Evolutionary conservation across 306 rosid genomes (phyloP).

Genomic region (Crataegus laevigata): DNA sequence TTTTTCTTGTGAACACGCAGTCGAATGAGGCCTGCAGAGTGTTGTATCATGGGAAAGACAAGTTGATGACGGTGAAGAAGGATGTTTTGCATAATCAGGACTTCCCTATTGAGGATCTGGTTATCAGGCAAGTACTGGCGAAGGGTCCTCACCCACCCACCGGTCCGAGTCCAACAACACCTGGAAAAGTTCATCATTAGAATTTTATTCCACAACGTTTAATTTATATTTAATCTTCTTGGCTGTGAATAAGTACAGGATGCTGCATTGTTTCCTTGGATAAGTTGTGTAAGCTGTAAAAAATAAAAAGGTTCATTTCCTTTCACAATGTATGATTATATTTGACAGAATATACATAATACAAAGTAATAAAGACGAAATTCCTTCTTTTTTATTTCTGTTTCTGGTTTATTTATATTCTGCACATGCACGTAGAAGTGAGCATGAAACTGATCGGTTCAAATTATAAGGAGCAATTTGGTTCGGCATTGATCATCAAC

Average conservation of each 20-base stretch:
- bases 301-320: not conserved
- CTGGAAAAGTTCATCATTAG: not conserved
- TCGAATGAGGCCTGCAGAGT: slow-evolving; percentile 6
- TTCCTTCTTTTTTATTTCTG: not conserved
- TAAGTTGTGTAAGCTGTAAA: not conserved
- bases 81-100: not conserved
- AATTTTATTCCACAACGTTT: not conserved
- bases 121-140: not conserved
- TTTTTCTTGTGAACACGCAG: not conserved
- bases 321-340: not conserved
- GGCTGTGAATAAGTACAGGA: not conserved
- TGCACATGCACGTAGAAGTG: not conserved
- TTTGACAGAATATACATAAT: not conserved
- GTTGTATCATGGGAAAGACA: not conserved
- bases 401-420: not conserved
- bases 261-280: not conserved
- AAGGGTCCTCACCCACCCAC: not conserved
- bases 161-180: not conserved
- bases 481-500: too few species aligned
- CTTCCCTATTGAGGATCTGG: not conserved
- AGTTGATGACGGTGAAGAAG: not conserved
- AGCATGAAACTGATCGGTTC: too few species aligned
- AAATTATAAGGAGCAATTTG: too few species aligned
- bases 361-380: not conserved
- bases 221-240: not conserved